Base-by-base conservation (phyloP, 1,139 yeast genomes). In the Lodderomyces elongisporus region DNA sequence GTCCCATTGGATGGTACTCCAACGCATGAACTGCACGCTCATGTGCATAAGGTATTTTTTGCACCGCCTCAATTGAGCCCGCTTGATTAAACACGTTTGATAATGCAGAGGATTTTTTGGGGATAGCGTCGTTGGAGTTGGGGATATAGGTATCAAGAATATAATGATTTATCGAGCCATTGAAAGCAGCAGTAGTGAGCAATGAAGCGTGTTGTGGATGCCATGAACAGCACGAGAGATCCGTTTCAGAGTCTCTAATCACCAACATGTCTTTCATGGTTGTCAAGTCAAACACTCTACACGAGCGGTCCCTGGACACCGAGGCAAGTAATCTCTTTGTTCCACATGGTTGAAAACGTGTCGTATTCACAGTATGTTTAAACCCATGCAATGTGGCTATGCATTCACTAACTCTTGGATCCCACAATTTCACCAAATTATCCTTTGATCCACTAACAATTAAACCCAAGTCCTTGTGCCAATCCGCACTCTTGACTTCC, bases 401-500 rank as follows among this genome's bases (percentile, higher is more conserved):
- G 46, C 91, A 79, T 33, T 71, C 69, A 0, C 82, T 78, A 6
- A 71, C 67, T 38, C 98, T 70, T 4, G 99, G 99, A 54, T 91
- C 99, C 98, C 98, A 91, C 24, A 91, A 66, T 57, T 89, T 89
- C 32, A 91, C 78, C 47, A 88, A 65, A 56, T 93, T 93, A 59
- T 91, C 99, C 54, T 93, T 91, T 0, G 97, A 89, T 0, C 97
- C 93, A 45, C 84, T 74, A 0, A 84, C 93, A 36, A 85, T 73
- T 25, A 93, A 68, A 0, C 97, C 96, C 55, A 87, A 62, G 13
- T 74, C 69, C 5, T 94, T 85, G 57, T 91, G 99, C 99, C 99
- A 91, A 56, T 91, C 97, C 34, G 95, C 88, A 39, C 91, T 78
- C 54, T 91, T 91, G 21, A 91, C 96, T 60, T 91, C 99, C 99